Percentiles rank a stretch among this genome's conserved stretches.
Conservation (phyloP, 768 basidiomycete genomes). For the Pholiota molesta region DNA sequence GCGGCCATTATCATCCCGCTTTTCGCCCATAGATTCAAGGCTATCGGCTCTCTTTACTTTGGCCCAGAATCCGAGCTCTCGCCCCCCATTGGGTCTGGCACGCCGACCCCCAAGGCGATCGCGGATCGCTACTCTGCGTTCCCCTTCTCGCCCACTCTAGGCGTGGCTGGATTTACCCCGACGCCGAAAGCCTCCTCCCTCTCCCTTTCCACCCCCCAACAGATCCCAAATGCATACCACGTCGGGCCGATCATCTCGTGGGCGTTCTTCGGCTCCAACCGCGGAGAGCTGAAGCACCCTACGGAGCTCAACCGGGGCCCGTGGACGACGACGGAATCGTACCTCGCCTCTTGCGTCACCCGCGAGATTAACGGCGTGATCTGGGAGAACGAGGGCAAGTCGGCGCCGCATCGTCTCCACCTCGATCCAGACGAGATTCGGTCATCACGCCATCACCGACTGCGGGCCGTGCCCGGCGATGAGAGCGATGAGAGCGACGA, state of each 20-base stretch:
- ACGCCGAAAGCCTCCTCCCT: constrained; percentile 25
- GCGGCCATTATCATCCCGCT: constrained; percentile 71
- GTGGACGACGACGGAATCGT: constrained; percentile 62
- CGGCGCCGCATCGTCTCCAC: constrained; percentile 76
- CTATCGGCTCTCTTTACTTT: constrained; percentile 76
- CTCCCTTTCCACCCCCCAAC: constrained; percentile 21
- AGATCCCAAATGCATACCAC: constrained; percentile 43
- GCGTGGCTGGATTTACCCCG: constrained; percentile 23
- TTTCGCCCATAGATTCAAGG: constrained; percentile 75
- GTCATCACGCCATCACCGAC: constrained; percentile 69
- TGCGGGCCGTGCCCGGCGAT: constrained; percentile 71
- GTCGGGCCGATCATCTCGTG: constrained; percentile 87
- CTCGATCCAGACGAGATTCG: constrained; percentile 80
- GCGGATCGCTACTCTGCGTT: constrained; percentile 43
- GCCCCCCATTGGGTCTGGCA: constrained; percentile 33
- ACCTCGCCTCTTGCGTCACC: constrained; percentile 65
- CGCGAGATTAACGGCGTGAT: constrained; percentile 79
- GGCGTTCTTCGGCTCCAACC: constrained; percentile 87
- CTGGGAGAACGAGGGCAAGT: constrained; percentile 76
- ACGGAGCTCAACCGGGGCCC: constrained; percentile 80
- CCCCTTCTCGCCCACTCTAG: constrained; percentile 46
- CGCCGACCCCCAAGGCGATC: constrained; percentile 47
- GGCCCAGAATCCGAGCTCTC: constrained; percentile 47
- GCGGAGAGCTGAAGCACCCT: constrained; percentile 72
- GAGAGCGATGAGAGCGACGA: constrained; percentile 79